Conservation (phyloP, 257 asterid species). For the Osmanthus fragrans region DNA sequence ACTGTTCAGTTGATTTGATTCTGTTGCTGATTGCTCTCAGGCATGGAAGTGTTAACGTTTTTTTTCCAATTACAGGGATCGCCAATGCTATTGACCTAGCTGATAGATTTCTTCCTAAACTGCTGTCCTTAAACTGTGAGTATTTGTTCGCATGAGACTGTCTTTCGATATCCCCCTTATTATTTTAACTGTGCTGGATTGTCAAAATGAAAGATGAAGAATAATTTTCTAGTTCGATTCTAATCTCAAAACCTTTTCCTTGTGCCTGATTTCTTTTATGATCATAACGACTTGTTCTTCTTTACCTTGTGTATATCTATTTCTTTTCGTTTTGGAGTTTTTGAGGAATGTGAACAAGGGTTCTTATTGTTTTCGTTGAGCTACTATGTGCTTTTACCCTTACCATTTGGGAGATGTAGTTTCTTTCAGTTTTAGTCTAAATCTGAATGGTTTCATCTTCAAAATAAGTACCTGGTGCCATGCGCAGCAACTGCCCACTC, state of each 20-base stretch:
- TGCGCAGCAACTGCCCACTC: conserved; percentile 4
- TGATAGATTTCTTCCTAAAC: conserved; percentile 89
- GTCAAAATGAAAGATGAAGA: background rate
- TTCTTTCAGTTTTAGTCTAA: conserved; percentile 8
- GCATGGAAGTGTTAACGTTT: conserved; percentile 19
- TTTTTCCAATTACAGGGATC: conserved; percentile 60
- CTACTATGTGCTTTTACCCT: background rate
- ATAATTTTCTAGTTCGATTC: background rate
- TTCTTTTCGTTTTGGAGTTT: conserved; percentile 2
- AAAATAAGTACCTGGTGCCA: background rate
- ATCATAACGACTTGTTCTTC: background rate
- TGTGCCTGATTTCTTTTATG: conserved; percentile 7
- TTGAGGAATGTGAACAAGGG: background rate
- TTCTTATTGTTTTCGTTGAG: background rate
- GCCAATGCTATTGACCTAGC: conserved; percentile 98
- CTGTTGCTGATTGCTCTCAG: background rate
- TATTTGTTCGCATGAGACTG: conserved; percentile 20
- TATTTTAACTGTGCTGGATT: conserved; percentile 13
- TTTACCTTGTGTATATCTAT: background rate
- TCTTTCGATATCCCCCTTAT: conserved; percentile 2
- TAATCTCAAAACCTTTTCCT: conserved; percentile 8
- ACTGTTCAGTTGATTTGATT: conserved; percentile 10
- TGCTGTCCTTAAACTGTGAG: conserved; percentile 86
- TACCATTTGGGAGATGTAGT: background rate
- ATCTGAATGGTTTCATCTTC: background rate